Conservation (phyloP, 805 yeast species). For the Millerozyma miso region DNA sequence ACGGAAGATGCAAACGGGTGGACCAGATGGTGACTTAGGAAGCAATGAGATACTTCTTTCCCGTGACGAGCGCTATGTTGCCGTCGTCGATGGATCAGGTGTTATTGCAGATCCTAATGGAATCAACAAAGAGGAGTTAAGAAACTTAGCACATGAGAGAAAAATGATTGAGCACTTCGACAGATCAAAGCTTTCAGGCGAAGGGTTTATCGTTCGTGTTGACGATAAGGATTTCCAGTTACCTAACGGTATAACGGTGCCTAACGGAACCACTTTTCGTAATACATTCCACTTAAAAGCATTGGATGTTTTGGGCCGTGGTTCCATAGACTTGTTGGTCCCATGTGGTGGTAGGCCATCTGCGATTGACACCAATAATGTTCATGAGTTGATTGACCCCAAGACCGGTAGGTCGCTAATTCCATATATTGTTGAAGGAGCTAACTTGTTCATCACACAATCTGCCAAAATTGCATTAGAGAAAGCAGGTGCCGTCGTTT, state of each 20-base stretch:
- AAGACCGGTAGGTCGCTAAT: constrained; percentile 72
- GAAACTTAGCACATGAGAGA: constrained; percentile 74
- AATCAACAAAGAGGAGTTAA: constrained; percentile 71
- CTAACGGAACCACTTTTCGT: constrained; percentile 86
- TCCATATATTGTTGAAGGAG: constrained; percentile 95
- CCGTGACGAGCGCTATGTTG: constrained; percentile 77
- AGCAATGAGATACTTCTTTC: constrained; percentile 91
- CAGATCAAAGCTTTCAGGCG: constrained; percentile 56
- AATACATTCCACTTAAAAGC: constrained; percentile 81
- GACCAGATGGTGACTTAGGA: constrained; percentile 98
- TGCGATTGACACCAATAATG: constrained; percentile 85
- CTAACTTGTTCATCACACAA: constrained; percentile 92
- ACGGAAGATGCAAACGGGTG: constrained; percentile 92
- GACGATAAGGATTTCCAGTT: constrained; percentile 77
- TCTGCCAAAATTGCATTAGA: constrained; percentile 86
- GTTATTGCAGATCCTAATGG: constrained; percentile 91
- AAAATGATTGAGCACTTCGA: constrained; percentile 70
- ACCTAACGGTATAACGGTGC: constrained; percentile 71
- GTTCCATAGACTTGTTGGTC: constrained; percentile 76
- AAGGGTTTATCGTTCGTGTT: constrained; percentile 79
- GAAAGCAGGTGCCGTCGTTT: constrained; percentile 78
- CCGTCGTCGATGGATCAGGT: constrained; percentile 93
- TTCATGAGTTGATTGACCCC: constrained; percentile 62
- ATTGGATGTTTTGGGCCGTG: constrained; percentile 54
- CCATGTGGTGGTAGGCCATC: constrained; percentile 99